Conservation (phyloP, 768 basidiomycete genomes). For the Termitomyces sp. region DNA sequence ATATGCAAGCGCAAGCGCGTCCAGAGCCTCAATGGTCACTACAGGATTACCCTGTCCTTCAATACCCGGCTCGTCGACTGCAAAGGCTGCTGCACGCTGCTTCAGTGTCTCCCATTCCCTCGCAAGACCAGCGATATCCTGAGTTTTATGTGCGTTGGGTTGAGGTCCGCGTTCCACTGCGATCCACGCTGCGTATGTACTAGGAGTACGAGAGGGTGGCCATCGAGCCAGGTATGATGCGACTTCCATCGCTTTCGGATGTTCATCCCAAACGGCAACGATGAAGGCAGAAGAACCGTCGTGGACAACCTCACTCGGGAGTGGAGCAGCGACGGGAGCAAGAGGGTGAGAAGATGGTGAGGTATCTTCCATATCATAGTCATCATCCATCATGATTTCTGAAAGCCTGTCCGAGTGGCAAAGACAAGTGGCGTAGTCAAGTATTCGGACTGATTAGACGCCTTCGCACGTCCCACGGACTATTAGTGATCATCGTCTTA, state of each 20-base stretch:
- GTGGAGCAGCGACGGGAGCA: constrained; percentile 10
- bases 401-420: neutral
- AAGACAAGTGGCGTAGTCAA: neutral
- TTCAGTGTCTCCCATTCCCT: constrained; percentile 10
- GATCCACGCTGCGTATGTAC: constrained; percentile 30
- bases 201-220: constrained; percentile 33
- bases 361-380: constrained; percentile 11
- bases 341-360: neutral
- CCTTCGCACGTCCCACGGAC: neutral
- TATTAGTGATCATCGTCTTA: no score
- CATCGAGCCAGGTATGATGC: constrained; percentile 27
- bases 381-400: constrained; percentile 9
- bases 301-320: constrained; percentile 10
- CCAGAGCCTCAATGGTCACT: constrained; percentile 26
- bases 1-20: constrained; percentile 28
- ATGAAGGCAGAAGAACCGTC: constrained; percentile 12
- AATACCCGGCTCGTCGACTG: neutral
- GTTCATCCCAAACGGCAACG: constrained; percentile 21
- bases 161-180: constrained; percentile 21
- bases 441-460: neutral
- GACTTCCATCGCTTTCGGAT: constrained; percentile 18
- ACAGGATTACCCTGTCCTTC: neutral
- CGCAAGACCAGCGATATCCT: constrained; percentile 6
- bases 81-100: neutral
- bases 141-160: neutral